Evolutionary conservation across 192 early-diverging fungal genomes (phyloP), one percentile per base, ranked within the genome.

Genomic region (Umbelopsis ramanniana): DNA sequence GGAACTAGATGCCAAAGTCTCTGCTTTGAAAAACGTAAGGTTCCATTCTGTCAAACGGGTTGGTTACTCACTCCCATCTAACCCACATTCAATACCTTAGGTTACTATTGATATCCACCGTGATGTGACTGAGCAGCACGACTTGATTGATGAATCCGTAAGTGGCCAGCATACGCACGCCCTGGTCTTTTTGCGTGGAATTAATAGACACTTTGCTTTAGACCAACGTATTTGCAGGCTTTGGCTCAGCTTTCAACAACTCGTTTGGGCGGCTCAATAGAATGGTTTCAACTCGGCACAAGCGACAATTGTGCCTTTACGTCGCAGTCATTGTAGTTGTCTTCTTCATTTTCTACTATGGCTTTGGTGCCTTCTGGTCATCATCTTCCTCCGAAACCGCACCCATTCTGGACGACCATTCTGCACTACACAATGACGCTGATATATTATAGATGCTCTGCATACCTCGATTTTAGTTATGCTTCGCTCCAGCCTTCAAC

Each of bases 11-110:
- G 81, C 79, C 26, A 86, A 86, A 54, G 79, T 86, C 33, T 82
- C 85, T 12, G 85, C 81, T 6, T 63, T 86, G 67, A 86, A 86
- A 66, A 84, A 83, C 66, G 85, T 86, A 82, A 63, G 46, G 22
- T 46, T 8, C 35, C 15, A 15, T 35, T 19, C 57, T 17, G 17
- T 17, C 48, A 50, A 15, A 50, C 48, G 15, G 1, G n/a, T 15
- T 6, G 6, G 5, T 17, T 6, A 3, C 15, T 15, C 11, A 8
- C 15, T 50, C 48, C 4, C 48, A 50, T 50, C 48, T 50, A 50
- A 50, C 48, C 17, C 4, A 22, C 52, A 40, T 12, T 57, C 21
- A 4, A 7, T 24, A 67, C 66, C 7, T 69, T 29, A 83, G 82
- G 78, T 83, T 12, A 83, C 82, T 43, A 66, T 83, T 52, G 82